Percentiles rank a stretch among this genome's conserved stretches.
Evolutionary conservation across 2,329 filamentous ascomycete genomes (phyloP).

Genomic region (Apiospora hydei): DNA sequence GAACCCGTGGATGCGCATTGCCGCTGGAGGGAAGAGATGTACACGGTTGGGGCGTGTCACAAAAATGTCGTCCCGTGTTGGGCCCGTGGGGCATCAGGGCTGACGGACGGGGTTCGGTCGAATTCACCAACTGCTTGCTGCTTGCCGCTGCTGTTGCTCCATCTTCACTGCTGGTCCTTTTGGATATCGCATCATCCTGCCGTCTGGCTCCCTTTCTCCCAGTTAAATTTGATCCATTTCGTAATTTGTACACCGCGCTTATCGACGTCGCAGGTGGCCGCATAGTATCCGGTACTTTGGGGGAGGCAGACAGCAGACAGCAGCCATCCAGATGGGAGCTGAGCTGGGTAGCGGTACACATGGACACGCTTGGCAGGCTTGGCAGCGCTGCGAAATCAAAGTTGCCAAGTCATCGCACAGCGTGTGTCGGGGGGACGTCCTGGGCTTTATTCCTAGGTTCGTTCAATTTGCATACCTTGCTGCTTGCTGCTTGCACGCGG

Average conservation of each 20-base stretch:
- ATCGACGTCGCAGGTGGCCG: conserved; percentile 14
- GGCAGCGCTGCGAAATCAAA: conserved; percentile 21
- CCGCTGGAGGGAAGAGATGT: not conserved
- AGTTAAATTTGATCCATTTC: not conserved
- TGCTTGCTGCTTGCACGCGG: not conserved
- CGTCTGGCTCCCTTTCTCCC: not conserved
- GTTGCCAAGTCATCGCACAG: conserved; percentile 29
- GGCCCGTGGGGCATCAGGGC: conserved; percentile 11
- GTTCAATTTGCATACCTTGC: conserved; percentile 5
- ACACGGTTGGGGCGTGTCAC: not conserved
- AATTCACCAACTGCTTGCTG: not conserved
- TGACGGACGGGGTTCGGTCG: conserved; percentile 14
- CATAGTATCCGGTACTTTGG: conserved; percentile 12
- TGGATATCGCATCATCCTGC: conserved; percentile 15
- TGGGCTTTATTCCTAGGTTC: conserved; percentile 1
- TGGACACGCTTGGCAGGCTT: conserved; percentile 25
- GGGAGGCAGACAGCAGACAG: not conserved
- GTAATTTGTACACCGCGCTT: conserved; percentile 12
- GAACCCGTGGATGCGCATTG: conserved; percentile 19
- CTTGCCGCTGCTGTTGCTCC: not conserved
- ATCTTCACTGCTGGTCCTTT: not conserved
- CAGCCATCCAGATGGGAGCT: conserved; percentile 3
- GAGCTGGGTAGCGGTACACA: conserved; percentile 22
- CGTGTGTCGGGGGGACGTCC: conserved; percentile 22
- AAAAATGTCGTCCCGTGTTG: conserved; percentile 10